These are phyloP conservation scores for Calocera viscosa DNA, from an alignment of 768 basidiomycete genomes.

Conservation along the genomic window DNA sequence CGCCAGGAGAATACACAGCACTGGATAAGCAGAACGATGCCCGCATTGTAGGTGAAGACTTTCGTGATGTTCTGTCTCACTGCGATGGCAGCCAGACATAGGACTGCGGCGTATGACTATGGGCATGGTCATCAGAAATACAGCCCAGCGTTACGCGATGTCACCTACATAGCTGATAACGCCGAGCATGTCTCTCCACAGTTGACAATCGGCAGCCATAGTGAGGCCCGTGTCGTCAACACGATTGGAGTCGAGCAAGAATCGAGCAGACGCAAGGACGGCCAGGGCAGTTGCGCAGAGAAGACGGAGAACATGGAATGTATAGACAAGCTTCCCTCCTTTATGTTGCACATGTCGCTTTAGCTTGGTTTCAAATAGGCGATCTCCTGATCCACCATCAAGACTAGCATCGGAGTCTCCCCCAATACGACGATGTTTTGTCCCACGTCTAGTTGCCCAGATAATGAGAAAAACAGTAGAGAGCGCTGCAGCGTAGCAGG, in stretches of 20 bases:
- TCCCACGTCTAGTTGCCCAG: not conserved
- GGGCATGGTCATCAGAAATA: not conserved
- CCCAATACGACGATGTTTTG: no score
- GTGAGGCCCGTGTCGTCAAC: not conserved
- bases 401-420: not conserved
- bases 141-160: not conserved
- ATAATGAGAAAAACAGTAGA: not conserved
- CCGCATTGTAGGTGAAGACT: not conserved
- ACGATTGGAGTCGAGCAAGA: not conserved
- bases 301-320: not conserved
- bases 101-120: not conserved
- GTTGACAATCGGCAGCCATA: not conserved
- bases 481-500: not conserved
- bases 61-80: not conserved
- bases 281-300: not conserved
- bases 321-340: not conserved
- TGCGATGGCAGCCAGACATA: not conserved
- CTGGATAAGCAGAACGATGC: not conserved
- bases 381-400: not conserved
- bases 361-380: not conserved
- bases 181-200: not conserved
- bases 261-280: not conserved
- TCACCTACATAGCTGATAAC: not conserved
- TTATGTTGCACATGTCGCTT: not conserved
- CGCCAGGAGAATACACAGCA: slow-evolving; percentile 12